Evolutionary conservation across 83 land plant genomes (phyloP).

Genomic region (Diphasiastrum complanatum): DNA sequence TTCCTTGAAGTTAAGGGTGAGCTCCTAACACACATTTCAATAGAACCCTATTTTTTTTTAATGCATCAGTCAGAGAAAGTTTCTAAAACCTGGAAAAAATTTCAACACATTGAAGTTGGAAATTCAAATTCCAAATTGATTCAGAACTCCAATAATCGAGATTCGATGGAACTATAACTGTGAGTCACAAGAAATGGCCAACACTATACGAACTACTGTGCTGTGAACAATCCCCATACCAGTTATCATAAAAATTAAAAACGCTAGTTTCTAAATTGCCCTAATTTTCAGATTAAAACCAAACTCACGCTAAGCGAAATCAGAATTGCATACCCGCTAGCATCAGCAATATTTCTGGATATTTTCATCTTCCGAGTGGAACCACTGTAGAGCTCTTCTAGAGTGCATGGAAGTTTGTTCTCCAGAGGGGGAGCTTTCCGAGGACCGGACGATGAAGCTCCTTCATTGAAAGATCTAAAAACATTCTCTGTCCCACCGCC

Average conservation of each 20-base stretch:
- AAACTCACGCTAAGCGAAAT: neutral
- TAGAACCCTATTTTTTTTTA: neutral
- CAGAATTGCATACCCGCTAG: conserved; percentile 8
- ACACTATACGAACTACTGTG: too few relatives aligned
- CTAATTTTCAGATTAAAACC: neutral
- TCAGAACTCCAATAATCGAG: too few relatives aligned
- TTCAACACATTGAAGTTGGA: too few relatives aligned
- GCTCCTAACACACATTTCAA: too few relatives aligned
- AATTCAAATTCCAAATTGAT: too few relatives aligned
- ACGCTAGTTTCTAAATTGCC: neutral
- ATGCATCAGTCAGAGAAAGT: neutral
- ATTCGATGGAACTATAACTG: too few relatives aligned
- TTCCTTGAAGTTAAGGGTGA: too few relatives aligned
- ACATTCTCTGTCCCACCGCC: conserved; percentile 20
- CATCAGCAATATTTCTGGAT: conserved; percentile 3
- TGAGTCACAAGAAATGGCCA: too few relatives aligned
- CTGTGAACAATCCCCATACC: too few relatives aligned
- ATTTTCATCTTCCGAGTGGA: conserved; percentile 21
- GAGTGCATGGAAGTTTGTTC: conserved; percentile 6
- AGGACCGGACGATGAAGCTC: conserved; percentile 2
- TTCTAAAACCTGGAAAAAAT: neutral
- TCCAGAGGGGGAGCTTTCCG: conserved; percentile 15
- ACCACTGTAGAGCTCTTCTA: conserved; percentile 24
- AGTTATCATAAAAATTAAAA: too few relatives aligned
- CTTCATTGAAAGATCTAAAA: conserved; percentile 12